Percentiles rank a stretch among this genome's conserved stretches.
These are phyloP conservation scores for Eimeria sp. DNA, from an alignment of 169 alveolate species.

Conservation along the genomic window DNA sequence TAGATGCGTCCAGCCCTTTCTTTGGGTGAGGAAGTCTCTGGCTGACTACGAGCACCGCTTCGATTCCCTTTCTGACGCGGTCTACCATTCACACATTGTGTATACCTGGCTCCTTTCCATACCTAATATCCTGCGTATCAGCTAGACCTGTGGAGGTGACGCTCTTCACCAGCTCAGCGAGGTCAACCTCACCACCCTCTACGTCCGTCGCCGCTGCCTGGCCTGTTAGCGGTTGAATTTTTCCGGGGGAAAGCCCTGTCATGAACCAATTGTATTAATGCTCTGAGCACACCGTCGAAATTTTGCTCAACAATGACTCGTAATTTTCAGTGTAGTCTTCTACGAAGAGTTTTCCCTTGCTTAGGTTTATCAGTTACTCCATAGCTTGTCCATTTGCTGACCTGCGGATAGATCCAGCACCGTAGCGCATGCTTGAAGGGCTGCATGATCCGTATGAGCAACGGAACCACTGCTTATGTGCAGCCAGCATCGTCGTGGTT, in stretches of 20 bases:
- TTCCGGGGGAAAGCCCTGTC: background rate
- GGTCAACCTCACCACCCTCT: background rate
- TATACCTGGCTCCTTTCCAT: background rate
- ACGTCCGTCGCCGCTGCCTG: background rate
- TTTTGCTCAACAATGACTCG: background rate
- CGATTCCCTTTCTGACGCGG: background rate
- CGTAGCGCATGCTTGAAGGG: background rate
- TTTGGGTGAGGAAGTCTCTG: background rate
- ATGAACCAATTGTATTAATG: background rate
- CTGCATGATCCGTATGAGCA: background rate
- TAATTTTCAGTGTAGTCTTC: background rate
- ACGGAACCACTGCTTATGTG: background rate
- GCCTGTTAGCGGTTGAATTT: background rate
- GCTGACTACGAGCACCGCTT: background rate
- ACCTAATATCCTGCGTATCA: background rate
- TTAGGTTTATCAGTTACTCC: background rate
- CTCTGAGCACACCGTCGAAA: background rate
- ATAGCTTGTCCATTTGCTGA: background rate
- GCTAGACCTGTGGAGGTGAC: background rate
- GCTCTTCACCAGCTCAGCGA: too few species aligned
- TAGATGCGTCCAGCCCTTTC: background rate
- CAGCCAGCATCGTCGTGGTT: background rate
- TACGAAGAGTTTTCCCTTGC: background rate
- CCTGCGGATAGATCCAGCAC: background rate
- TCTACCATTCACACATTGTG: background rate